Percentiles rank a stretch among this genome's conserved stretches.
phyloP scores from a whole-genome alignment of 768 basidiomycete genomes.

The Boletus fagicola region DNA sequence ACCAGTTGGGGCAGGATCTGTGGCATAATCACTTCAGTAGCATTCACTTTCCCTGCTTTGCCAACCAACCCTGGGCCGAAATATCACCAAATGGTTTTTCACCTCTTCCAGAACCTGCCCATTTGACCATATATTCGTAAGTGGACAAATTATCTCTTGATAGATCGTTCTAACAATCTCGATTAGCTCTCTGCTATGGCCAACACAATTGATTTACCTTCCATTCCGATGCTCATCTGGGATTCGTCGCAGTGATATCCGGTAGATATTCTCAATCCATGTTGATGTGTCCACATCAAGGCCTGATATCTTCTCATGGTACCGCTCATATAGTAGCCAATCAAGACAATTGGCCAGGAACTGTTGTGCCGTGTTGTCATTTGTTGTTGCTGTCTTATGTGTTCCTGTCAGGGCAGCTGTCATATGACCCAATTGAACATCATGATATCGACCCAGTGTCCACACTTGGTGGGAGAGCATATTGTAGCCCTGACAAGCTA shows the following conservation, averaged over 20 bases:
- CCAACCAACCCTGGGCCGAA: background rate
- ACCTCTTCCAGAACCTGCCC: background rate
- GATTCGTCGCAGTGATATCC: background rate
- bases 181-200: no score
- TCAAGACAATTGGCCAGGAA: no score
- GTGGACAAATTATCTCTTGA: background rate
- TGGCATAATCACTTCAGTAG: no score
- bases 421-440: background rate
- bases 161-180: background rate
- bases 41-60: no score
- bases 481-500: no score
- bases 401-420: background rate
- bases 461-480: background rate
- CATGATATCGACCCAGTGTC: background rate
- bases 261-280: background rate
- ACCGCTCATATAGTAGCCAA: no score
- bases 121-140: background rate
- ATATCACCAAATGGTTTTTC: background rate
- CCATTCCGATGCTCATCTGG: background rate
- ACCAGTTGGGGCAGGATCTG: background rate
- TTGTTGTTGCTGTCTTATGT: no score
- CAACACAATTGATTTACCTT: background rate
- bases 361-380: no score
- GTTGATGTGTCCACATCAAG: background rate
- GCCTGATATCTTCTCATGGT: no score